Base-by-base conservation (phyloP, 176 grass and related monocot genomes). In the Saccharum spontaneum region DNA sequence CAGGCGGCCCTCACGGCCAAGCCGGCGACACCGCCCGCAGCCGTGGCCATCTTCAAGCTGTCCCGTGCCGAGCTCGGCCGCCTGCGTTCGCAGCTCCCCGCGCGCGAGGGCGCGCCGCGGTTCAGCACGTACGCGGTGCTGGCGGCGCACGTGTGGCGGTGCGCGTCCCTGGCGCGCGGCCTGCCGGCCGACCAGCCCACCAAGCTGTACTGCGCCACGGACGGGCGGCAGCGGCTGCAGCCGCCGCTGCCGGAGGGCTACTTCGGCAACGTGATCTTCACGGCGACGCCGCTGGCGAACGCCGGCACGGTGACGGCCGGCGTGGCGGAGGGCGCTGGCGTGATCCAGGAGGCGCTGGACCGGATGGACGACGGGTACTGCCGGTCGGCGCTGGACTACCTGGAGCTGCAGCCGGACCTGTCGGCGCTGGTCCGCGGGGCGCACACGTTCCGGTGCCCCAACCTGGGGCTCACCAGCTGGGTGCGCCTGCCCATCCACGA, bases 231-330 rank as follows among this genome's bases (percentile, higher is more conserved):
- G 73, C 87, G 95, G 49, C 79, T 98, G 71, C 86, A 33, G 60
- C 92, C 95, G 13, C 11, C 79, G 44, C 90, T 98, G 0, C 95
- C 92, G 0, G 80, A 90, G 8, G 92, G 95, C 2, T 98, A 98
- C 88, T 94, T 94, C 69, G 95, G 95, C 62, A 98, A 98, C 81
- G 95, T 97, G 50, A 94, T 97, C 72, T 97, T 97, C 92, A 97
- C 90, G 0, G 87, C 90, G 11, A 98, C 95, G 39, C 95, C 95
- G 16, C 76, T 98, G 28, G 90, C 90, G 0, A 48, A 79, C 9
- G 85, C 90, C 0, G 76, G 87, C 34, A 87, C 84, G 71, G 95
- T 98, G 46, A 71, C 81, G 41, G 54, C 64, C 7, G 57, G 50
- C 3, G 85, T 88, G 30, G 79, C 85, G 7, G 76, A 73, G 28